Conservation (phyloP, 345 rosid species). For the Eutrema yunnanense region DNA sequence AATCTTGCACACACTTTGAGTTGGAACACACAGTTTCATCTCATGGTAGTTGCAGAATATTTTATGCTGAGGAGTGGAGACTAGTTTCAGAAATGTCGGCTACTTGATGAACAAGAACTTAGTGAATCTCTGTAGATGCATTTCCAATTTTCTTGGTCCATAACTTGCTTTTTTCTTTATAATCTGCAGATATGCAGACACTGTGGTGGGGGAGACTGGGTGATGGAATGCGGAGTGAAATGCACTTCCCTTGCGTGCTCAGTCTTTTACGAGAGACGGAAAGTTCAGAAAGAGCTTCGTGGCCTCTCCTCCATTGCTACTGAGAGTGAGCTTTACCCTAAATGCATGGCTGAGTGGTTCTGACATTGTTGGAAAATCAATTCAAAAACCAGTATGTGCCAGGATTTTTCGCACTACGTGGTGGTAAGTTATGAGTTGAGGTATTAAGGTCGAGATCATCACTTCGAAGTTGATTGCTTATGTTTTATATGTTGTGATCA, state of each 20-base stretch:
- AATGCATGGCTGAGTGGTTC: slow-evolving; percentile 89
- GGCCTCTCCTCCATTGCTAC: slow-evolving; percentile 57
- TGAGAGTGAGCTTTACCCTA: slow-evolving; percentile 63
- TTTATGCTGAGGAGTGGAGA: background rate
- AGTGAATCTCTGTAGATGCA: background rate
- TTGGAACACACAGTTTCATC: background rate
- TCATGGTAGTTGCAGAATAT: background rate
- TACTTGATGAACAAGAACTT: background rate
- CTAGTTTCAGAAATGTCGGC: background rate
- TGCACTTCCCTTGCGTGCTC: slow-evolving; percentile 87
- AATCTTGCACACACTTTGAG: background rate
- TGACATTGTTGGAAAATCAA: slow-evolving; percentile 23
- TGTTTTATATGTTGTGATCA: background rate
- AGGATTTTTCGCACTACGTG: too few relatives aligned
- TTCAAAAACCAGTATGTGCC: background rate
- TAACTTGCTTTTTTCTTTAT: background rate
- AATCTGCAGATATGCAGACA: slow-evolving; percentile 78
- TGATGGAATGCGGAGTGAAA: slow-evolving; percentile 75
- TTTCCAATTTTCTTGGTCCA: background rate
- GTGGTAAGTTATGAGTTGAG: background rate
- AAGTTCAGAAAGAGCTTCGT: slow-evolving; percentile 82
- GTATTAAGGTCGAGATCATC: background rate
- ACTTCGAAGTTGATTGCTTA: background rate
- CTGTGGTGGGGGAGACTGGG: slow-evolving; percentile 97
- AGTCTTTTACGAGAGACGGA: slow-evolving; percentile 81